Evolutionary conservation across 116 monocot genomes (phyloP).

Genomic region (Thalassia testudinum): DNA sequence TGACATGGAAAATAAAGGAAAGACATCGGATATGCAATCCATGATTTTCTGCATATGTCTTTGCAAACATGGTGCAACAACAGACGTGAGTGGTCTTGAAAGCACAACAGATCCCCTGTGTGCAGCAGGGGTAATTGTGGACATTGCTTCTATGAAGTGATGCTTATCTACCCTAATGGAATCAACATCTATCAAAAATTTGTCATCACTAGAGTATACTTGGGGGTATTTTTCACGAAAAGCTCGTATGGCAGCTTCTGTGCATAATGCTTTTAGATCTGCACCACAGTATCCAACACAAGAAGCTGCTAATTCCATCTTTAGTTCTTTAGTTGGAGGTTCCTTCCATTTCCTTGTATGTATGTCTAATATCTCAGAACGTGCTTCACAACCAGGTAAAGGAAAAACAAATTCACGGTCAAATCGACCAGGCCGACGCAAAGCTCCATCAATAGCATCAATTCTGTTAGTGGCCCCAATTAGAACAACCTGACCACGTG

Average conservation of each 20-base stretch:
- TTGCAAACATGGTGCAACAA: constrained; percentile 63
- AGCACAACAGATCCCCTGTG: constrained; percentile 86
- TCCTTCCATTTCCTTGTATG: constrained; percentile 98
- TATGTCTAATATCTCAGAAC: constrained; percentile 88
- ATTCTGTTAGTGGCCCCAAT: constrained; percentile 98
- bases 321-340: constrained; percentile 72
- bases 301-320: constrained; percentile 86
- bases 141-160: constrained; percentile 97
- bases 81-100: constrained; percentile 81
- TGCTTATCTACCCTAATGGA: constrained; percentile 79
- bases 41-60: constrained; percentile 67
- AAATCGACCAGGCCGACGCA: constrained; percentile 93
- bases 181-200: constrained; percentile 96
- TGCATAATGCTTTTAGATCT: constrained; percentile 93
- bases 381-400: constrained; percentile 84
- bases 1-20: constrained; percentile 55
- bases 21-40: constrained; percentile 53
- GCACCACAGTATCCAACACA: constrained; percentile 99
- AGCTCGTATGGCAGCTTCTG: constrained; percentile 94
- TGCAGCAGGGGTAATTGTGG: constrained; percentile 91
- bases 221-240: constrained; percentile 99
- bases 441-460: constrained; percentile 97
- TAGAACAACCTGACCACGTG: constrained; percentile 92
- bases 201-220: constrained; percentile 95
- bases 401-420: constrained; percentile 96